These are phyloP conservation scores for Diaporthe citrichinensis DNA, from an alignment of 2,329 filamentous ascomycete species.

Conservation along the genomic window DNA sequence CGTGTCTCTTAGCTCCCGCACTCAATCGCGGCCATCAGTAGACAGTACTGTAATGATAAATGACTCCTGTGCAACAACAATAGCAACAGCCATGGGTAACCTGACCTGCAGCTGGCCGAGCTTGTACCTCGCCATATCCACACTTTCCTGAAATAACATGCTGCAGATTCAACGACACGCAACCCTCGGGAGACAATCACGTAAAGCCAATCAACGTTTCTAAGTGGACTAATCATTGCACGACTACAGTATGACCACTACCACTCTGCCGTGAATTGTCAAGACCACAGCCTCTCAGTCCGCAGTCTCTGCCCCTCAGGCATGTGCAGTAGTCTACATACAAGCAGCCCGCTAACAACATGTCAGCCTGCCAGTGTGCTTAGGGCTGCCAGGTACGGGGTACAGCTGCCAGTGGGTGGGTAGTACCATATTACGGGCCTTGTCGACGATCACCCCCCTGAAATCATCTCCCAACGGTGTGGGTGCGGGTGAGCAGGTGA, in stretches of 20 bases:
- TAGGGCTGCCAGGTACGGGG: slow-evolving; percentile 19
- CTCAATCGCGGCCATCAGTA: neutral
- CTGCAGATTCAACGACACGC: slow-evolving; percentile 23
- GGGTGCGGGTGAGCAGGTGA: neutral
- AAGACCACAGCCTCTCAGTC: neutral
- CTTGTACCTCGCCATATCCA: slow-evolving; percentile 15
- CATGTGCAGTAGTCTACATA: neutral
- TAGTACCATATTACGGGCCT: slow-evolving; percentile 13
- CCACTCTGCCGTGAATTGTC: neutral
- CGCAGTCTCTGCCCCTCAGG: neutral
- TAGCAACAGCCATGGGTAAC: slow-evolving; percentile 20
- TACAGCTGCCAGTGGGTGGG: neutral
- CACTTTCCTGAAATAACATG: slow-evolving; percentile 22
- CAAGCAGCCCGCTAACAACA: neutral
- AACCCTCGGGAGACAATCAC: slow-evolving; percentile 11
- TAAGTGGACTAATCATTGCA: neutral
- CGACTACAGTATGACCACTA: neutral
- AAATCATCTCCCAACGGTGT: slow-evolving; percentile 29
- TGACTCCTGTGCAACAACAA: slow-evolving; percentile 15
- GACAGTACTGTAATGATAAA: neutral
- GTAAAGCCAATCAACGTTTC: neutral
- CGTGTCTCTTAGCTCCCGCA: neutral
- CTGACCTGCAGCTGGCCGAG: slow-evolving; percentile 13
- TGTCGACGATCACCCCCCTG: slow-evolving; percentile 28
- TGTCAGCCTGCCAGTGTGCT: slow-evolving; percentile 2